Base-by-base conservation (phyloP, 257 asterid species). In the Henckelia pumila region DNA sequence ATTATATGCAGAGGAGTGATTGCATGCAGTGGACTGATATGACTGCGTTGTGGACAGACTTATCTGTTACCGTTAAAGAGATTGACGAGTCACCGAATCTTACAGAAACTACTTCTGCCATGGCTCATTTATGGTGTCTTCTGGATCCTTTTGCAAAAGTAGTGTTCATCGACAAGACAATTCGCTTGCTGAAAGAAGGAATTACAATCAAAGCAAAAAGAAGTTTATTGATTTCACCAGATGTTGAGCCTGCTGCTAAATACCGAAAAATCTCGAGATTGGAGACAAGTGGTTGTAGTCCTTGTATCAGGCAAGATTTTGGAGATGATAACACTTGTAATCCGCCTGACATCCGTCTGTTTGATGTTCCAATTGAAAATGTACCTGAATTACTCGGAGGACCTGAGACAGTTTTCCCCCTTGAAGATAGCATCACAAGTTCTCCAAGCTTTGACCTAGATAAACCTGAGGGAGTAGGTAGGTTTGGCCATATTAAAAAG, bases 81-180 rank as follows among this genome's bases (percentile, higher is more conserved):
- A 83, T 94, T 75, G 95, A 94, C 30, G 86, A 81, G 66, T 81
- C 80, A 66, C 80, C 77, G 58, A 72, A 68, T 71, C 62, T 63
- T 61, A 76, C 81, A 75, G 95, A 84, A 77, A 77, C 83, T 72
- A 76, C 75, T 73, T 70, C 87, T 58, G 66, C 84, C 29, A 79
- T 87, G 95, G 93, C 95, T 79, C 83, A 80, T 71, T 47, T 85
- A 67, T 94, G 99, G 99, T 85, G 79, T 73, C 95, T 94, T 78
- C 83, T 94, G 74, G 96, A 94, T 82, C 99, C 99, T 19, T 94
- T 86, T 79, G 96, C 95, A 50, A 83, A 77, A 74, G 92, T 80
- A 37, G 88, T 94, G 79, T 94, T 94, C 90, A 85, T 94, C 65
- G 95, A 83, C 70, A 94, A 87, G 81, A 79, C 85, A 61, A 73